These are phyloP conservation scores for Coniella vitis DNA, from an alignment of 2,329 filamentous ascomycete species.

Conservation along the genomic window DNA sequence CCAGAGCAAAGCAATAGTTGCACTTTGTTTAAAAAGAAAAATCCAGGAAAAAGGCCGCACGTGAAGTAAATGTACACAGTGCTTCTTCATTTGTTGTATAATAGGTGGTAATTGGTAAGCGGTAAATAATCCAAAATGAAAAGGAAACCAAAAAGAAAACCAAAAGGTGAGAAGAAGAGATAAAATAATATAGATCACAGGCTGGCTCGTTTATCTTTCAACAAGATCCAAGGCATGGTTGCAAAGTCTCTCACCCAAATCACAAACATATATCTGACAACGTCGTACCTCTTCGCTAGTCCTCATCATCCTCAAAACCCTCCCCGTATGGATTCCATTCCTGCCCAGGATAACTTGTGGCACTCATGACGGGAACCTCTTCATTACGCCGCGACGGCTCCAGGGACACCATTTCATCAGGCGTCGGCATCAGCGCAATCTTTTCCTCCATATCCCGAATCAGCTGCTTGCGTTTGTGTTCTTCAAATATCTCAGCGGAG, in stretches of 20 bases:
- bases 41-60: too few species aligned
- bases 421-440: conserved; percentile 35
- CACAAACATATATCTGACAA: background rate
- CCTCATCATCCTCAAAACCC: conserved; percentile 23
- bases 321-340: conserved; percentile 57
- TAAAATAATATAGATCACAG: background rate
- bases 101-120: too few species aligned
- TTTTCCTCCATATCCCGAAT: conserved; percentile 46
- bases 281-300: background rate
- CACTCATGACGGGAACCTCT: conserved; percentile 53
- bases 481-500: conserved; percentile 31
- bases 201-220: background rate
- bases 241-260: background rate
- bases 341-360: conserved; percentile 63
- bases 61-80: too few species aligned
- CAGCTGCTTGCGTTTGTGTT: conserved; percentile 37
- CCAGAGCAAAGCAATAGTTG: too few species aligned
- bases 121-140: too few species aligned
- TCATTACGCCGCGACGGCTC: conserved; percentile 31
- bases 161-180: background rate
- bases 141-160: background rate
- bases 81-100: too few species aligned
- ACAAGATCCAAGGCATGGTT: too few species aligned
- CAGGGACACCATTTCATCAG: conserved; percentile 19
- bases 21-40: too few species aligned